Base-by-base conservation (phyloP, 768 basidiomycete genomes). In the Termitomyces sp. region DNA sequence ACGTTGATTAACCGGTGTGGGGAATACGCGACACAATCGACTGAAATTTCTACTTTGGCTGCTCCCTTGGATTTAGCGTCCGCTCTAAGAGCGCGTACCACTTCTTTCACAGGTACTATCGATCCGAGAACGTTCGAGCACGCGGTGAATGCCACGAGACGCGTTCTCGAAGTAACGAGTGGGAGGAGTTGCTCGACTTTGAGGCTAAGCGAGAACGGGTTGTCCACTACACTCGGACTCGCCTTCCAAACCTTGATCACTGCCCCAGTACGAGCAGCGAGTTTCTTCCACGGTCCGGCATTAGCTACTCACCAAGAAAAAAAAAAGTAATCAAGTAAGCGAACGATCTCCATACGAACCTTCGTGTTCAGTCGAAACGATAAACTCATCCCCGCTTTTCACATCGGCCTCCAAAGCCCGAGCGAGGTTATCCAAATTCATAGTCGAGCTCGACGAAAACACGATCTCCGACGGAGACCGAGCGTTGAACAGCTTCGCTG, bases 331-430 rank as follows among this genome's bases (percentile, higher is more conserved):
- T 23, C 12, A 21, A 11, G 2, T 47, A 21, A 10, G 9, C 5
- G 6, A 23, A 55, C 43, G 54, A 17, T 8, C 27, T 11, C 9
- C 10, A 5, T 2, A 32, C 72, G 27, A 39, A 89, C 88, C 83
- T 76, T 93, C 89, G 60, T 93, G 90, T 64, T 91, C 90, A 1
- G 80, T 81, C 0, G 86, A 88, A n/a, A 91, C 66, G 53, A 93
- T 83, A 55, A 91, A 83, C 68, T 91, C 89, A 56, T 91, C 89
- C 3, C 80, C 86, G 64, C 27, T n/a, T n/a, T n/a, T n/a, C n/a
- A 91, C 74, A 51, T 77, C 77, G 0, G 60, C 63, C 34, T 87
- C 86, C 54, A 91, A 64, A 0, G 82, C 80, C 5, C 86, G 72
- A 0, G 88, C 77, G 0, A 91, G 74, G 63, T 90, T 89, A 66